Conservation (phyloP, 2,329 filamentous ascomycete genomes). For the Colletotrichum sp. region DNA sequence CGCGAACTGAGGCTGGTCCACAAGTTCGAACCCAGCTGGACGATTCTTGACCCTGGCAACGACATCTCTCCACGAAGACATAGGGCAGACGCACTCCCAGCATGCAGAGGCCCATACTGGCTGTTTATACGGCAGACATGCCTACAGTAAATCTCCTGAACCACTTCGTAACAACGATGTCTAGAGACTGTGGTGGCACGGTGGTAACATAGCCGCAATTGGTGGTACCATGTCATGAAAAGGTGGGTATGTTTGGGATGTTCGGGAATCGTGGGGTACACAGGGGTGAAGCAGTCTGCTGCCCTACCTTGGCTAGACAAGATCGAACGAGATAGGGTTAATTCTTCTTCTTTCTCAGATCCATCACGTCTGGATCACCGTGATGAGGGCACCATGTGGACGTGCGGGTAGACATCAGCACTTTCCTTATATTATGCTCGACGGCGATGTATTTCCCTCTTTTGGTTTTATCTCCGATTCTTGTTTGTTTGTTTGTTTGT, state of each 20-base stretch:
- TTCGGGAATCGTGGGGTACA: background rate
- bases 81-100: background rate
- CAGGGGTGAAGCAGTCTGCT: background rate
- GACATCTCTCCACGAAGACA: background rate
- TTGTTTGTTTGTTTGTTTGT: background rate
- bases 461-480: background rate
- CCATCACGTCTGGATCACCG: background rate
- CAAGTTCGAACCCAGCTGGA: background rate
- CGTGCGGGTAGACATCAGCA: background rate
- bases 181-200: background rate
- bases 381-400: background rate
- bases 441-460: background rate
- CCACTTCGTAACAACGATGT: background rate
- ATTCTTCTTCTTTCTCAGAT: background rate
- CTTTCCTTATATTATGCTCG: background rate
- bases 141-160: background rate
- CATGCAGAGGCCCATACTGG: background rate
- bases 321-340: background rate
- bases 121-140: background rate
- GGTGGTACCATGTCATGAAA: background rate
- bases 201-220: background rate
- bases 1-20: background rate
- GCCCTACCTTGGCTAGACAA: background rate
- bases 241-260: background rate
- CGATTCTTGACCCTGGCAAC: background rate